Conservation (phyloP, 2,329 filamentous ascomycete genomes). For the Fusarium clavum region DNA sequence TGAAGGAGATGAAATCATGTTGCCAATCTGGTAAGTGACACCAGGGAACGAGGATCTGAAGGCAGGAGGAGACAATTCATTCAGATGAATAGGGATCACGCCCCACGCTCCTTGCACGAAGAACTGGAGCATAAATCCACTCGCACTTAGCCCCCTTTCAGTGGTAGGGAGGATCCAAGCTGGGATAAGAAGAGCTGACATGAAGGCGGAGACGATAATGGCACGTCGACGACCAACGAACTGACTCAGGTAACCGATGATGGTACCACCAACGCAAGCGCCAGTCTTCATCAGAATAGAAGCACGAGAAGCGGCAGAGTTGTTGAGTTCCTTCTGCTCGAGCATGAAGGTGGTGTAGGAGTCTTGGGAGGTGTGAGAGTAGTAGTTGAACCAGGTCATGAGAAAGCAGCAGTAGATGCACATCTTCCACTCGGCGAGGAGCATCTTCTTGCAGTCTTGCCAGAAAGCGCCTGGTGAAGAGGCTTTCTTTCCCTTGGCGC, state of each 20-base stretch:
- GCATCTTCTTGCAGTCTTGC: constrained; percentile 75
- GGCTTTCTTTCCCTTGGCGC: constrained; percentile 66
- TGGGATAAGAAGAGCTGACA: constrained; percentile 72
- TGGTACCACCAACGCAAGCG: constrained; percentile 78
- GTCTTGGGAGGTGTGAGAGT: constrained; percentile 84
- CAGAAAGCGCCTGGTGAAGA: constrained; percentile 68
- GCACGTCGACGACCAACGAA: constrained; percentile 78
- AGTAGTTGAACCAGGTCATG: constrained; percentile 82
- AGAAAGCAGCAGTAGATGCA: constrained; percentile 81
- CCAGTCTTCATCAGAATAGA: constrained; percentile 86
- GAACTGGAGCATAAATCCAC: constrained; percentile 77
- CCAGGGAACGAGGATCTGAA: constrained; percentile 79
- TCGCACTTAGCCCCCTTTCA: constrained; percentile 69
- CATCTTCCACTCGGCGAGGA: constrained; percentile 79
- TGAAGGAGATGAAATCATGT: constrained; percentile 78
- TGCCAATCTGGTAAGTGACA: constrained; percentile 79
- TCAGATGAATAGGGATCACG: constrained; percentile 78
- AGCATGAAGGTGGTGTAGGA: constrained; percentile 86
- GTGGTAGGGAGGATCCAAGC: constrained; percentile 76
- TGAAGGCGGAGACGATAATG: constrained; percentile 70
- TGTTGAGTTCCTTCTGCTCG: constrained; percentile 74
- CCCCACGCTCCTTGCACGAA: constrained; percentile 75
- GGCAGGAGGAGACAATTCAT: constrained; percentile 76
- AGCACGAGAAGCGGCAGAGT: constrained; percentile 73
- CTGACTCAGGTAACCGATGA: constrained; percentile 80